These are phyloP conservation scores for Eucalyptus polybractea DNA, from an alignment of 345 rosid genomes.

Conservation along the genomic window DNA sequence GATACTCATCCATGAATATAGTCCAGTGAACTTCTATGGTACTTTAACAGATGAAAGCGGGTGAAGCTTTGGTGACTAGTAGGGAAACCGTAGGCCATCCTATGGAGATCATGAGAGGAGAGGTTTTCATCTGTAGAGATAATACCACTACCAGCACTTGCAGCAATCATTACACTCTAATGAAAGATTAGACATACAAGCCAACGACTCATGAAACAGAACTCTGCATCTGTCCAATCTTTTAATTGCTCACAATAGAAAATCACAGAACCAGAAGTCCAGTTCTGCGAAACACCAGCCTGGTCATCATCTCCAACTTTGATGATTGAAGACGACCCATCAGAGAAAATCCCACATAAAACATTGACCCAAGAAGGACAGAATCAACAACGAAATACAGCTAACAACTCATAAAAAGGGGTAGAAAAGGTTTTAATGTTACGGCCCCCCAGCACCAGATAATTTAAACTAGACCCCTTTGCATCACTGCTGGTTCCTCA, in stretches of 20 bases:
- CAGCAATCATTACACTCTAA: neutral
- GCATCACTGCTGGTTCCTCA: neutral
- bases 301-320: neutral
- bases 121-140: neutral
- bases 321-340: neutral
- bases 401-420: neutral
- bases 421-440: slow-evolving; percentile 36
- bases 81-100: neutral
- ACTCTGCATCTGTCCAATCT: neutral
- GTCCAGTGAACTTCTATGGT: neutral
- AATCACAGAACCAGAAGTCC: neutral
- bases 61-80: neutral
- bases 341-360: neutral
- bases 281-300: neutral
- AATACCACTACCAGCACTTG: neutral
- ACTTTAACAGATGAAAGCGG: neutral
- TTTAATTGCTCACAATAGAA: neutral
- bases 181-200: neutral
- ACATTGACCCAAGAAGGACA: neutral
- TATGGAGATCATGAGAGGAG: neutral
- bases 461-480: neutral
- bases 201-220: neutral
- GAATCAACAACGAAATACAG: neutral
- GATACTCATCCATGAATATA: neutral
- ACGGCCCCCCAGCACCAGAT: slow-evolving; percentile 31